phyloP scores from a whole-genome alignment of 2,329 filamentous ascomycete species.

The Aspergillus brasiliensis region DNA sequence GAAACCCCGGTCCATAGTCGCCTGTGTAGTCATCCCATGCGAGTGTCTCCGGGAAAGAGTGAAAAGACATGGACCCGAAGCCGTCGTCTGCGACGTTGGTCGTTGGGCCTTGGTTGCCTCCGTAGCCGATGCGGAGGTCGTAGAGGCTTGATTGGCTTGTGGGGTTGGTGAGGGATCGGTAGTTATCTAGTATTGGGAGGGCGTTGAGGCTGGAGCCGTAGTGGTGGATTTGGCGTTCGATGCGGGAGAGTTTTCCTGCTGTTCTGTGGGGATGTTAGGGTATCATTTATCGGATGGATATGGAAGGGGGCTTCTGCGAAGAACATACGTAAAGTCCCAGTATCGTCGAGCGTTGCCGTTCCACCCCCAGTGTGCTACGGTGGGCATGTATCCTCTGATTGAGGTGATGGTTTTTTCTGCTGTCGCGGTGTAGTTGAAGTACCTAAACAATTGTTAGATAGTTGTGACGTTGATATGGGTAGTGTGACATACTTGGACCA shows the following conservation, averaged over 20 bases:
- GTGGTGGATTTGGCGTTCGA: constrained; percentile 60
- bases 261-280: constrained; percentile 27
- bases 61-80: constrained; percentile 59
- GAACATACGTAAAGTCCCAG: constrained; percentile 56
- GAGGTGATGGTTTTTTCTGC: constrained; percentile 57
- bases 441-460: constrained; percentile 21
- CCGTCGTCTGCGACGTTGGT: constrained; percentile 60
- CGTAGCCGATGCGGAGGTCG: constrained; percentile 57
- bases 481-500: constrained; percentile 51
- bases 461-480: too few species aligned
- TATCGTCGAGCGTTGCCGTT: constrained; percentile 63
- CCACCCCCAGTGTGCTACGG: constrained; percentile 64
- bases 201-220: constrained; percentile 63
- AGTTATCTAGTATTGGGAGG: constrained; percentile 56
- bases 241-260: constrained; percentile 45
- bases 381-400: constrained; percentile 60
- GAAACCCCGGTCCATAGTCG: constrained; percentile 60
- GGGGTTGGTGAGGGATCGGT: constrained; percentile 36
- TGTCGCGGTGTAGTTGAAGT: constrained; percentile 54
- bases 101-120: constrained; percentile 55
- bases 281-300: too few species aligned
- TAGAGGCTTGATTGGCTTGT: constrained; percentile 51
- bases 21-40: constrained; percentile 60
- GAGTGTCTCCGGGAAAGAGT: constrained; percentile 59
- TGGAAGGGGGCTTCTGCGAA: too few species aligned